These are phyloP conservation scores for Parascedosporium putredinis DNA, from an alignment of 2,329 filamentous ascomycete species.

Conservation along the genomic window DNA sequence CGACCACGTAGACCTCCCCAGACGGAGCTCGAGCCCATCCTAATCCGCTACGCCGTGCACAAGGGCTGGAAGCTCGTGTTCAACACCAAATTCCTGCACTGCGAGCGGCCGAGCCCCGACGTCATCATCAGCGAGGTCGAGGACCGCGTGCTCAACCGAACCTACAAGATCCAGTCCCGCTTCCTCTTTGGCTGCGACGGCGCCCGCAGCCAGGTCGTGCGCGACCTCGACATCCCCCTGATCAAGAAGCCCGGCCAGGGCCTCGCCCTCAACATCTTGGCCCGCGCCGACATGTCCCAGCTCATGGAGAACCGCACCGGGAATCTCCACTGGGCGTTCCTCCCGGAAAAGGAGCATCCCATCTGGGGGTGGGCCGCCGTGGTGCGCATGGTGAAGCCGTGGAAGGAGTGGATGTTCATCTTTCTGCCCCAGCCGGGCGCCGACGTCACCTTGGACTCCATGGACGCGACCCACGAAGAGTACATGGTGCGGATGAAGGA, in stretches of 20 bases:
- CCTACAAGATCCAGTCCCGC: constrained; percentile 35
- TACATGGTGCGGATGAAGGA: constrained; percentile 33
- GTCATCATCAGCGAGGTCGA: constrained; percentile 20
- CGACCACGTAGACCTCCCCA: constrained; percentile 31
- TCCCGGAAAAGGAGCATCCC: constrained; percentile 40
- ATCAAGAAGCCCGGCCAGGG: constrained; percentile 29
- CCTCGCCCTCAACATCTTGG: constrained; percentile 28
- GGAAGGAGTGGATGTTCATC: constrained; percentile 53
- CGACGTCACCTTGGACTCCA: constrained; percentile 17
- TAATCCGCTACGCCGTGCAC: constrained; percentile 24
- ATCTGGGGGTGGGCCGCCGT: constrained; percentile 39
- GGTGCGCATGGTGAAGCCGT: constrained; percentile 52
- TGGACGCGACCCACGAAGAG: constrained; percentile 33
- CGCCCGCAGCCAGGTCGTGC: constrained; percentile 26
- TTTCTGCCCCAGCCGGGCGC: constrained; percentile 32
- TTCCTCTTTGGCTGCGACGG: constrained; percentile 48
- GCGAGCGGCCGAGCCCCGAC: constrained; percentile 14
- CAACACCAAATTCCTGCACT: constrained; percentile 23
- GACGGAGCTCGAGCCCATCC: constrained; percentile 29
- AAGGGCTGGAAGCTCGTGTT: constrained; percentile 27
- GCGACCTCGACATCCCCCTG: constrained; percentile 27
- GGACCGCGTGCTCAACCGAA: constrained; percentile 23
- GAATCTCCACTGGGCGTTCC: constrained; percentile 51
- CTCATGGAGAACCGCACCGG: constrained; percentile 38
- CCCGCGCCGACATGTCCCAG: constrained; percentile 37